A percentile compares a stretch with the other conserved stretches of the same genome.
phyloP scores from a whole-genome alignment of 2,329 filamentous ascomycete species.

The Zalaria sp. region DNA sequence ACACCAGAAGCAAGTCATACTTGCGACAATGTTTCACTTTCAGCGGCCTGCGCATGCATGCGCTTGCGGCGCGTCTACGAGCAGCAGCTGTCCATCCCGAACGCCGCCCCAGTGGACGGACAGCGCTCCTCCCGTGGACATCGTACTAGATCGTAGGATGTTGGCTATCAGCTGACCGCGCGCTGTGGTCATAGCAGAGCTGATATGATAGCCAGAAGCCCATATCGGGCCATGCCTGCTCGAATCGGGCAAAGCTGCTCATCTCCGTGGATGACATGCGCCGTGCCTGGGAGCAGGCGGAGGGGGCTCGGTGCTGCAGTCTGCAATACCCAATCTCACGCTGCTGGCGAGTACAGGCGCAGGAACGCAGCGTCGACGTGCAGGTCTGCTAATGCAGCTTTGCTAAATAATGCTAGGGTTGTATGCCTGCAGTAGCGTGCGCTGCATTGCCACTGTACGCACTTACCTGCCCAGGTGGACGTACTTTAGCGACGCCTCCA shows the following conservation, averaged over 20 bases:
- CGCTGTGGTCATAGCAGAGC: not conserved
- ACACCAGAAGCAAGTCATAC: not conserved
- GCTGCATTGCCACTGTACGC: slow-evolving; percentile 1
- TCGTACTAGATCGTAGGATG: not conserved
- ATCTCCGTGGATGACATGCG: not conserved
- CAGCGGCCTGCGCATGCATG: no score
- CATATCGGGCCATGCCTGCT: not conserved
- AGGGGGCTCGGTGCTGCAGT: not conserved
- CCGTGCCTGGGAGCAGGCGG: not conserved
- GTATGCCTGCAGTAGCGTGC: not conserved
- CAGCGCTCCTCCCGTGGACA: not conserved
- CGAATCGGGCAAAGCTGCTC: not conserved
- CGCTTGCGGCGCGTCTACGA: not conserved
- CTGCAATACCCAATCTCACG: not conserved
- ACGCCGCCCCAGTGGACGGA: not conserved
- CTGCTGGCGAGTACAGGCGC: not conserved
- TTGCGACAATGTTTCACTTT: not conserved
- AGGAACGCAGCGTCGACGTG: not conserved
- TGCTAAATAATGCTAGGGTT: not conserved
- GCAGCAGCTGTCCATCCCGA: not conserved
- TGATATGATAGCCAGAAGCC: not conserved
- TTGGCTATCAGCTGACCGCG: not conserved
- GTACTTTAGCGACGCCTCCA: not conserved
- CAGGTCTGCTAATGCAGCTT: not conserved
- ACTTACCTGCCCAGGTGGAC: not conserved